A percentile compares a stretch with the other conserved stretches of the same genome.
phyloP scores from a whole-genome alignment of 1,284 basidiomycete genomes.

The Exobasidium cylindrosporum region DNA sequence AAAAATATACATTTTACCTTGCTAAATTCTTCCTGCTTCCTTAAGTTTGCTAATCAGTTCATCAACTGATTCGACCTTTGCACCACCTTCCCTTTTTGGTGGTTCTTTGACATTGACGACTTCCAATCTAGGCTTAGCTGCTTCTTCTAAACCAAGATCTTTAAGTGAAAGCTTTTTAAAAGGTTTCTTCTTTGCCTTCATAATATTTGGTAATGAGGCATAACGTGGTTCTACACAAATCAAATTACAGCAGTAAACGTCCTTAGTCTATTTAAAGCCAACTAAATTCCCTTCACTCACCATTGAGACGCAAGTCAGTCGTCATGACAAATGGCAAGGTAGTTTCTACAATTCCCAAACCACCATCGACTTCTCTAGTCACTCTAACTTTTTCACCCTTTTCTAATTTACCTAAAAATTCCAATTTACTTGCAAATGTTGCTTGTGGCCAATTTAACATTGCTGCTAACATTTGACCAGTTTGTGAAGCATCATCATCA shows the following conservation, averaged over 20 bases:
- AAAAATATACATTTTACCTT: too few species aligned
- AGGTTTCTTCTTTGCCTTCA: conserved; percentile 91
- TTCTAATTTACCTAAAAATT: conserved; percentile 63
- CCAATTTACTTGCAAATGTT: conserved; percentile 88
- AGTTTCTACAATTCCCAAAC: conserved; percentile 77
- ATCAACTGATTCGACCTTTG: conserved; percentile 83
- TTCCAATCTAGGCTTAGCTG: conserved; percentile 72
- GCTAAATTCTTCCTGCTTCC: conserved; percentile 71
- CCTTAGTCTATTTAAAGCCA: too few species aligned
- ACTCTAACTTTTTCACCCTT: conserved; percentile 70
- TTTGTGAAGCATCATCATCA: conserved; percentile 94
- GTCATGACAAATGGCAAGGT: conserved; percentile 83
- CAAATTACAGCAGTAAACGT: too few species aligned
- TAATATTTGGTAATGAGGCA: conserved; percentile 56
- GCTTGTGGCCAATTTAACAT: conserved; percentile 90
- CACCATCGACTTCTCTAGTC: conserved; percentile 91
- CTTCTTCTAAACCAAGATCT: conserved; percentile 76
- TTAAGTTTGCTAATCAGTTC: conserved; percentile 86
- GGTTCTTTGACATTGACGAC: conserved; percentile 88
- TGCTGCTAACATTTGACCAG: conserved; percentile 95
- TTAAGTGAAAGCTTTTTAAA: conserved; percentile 77
- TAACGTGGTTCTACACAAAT: conserved; percentile 53
- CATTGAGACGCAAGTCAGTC: conserved; percentile 72
- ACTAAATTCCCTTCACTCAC: too few species aligned
- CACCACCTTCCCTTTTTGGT: conserved; percentile 83